Evolutionary conservation across 2,329 filamentous ascomycete species (phyloP), one percentile per base, ranked within the genome.

Genomic region (Ceratocystiopsis sp.): DNA sequence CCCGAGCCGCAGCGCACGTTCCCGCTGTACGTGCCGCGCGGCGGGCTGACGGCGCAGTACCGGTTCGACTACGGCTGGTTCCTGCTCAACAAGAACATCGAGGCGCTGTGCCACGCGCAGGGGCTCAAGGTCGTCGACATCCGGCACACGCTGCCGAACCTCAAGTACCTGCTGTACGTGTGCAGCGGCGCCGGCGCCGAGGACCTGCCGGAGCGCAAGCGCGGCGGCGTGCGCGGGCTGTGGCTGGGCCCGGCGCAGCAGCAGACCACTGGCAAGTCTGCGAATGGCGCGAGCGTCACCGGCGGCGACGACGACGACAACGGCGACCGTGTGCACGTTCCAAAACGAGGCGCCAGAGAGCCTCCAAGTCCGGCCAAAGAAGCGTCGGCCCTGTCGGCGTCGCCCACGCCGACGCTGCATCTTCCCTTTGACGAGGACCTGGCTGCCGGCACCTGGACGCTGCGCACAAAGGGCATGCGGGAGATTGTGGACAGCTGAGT

Each of bases 21-120:
- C 53, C 91, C 91, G 0, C 69, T 98, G 0, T 87, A 87, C 59
- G 56, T 75, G 0, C 69, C 69, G 0, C 61, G 70, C 2, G 71
- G 73, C 15, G 72, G 71, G 60, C 82, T 63, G n/a, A 71, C 55
- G 3, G 75, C 85, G 0, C 76, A 86, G 38, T 96, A 89, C 63
- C 78, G 89, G 3, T 96, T 96, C 59, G 89, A 96, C 53, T 98
- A 96, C 58, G 91, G 71, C 12, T 91, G 94, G 56, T 98, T 96
- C 54, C 65, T 96, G n/a, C 70, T 98, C 14, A 96, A 96, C 64
- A 95, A 96, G 61, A 68, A 96, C 55, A 87, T 98, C 44, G 87
- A 96, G 52, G 61, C 68, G 0, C 63, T 80, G 4, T 78, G 75
- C 46, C 62, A 66, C 4, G 66, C 69, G 1, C 78, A 86, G 50